Evolutionary conservation across 257 asterid genomes (phyloP).

Genomic region (Solanum corneliomulleri): DNA sequence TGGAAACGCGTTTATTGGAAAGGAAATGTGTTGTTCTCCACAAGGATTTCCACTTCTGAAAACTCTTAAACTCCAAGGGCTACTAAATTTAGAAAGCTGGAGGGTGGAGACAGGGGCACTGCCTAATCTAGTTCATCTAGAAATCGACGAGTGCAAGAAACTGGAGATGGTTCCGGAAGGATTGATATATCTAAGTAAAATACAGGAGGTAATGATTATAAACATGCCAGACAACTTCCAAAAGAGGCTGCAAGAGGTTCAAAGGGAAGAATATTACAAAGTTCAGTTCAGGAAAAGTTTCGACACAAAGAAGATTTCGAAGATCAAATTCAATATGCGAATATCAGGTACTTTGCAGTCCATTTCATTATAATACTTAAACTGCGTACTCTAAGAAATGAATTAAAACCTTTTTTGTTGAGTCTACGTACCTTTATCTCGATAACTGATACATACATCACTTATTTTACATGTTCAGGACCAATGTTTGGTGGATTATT

Average conservation of each 20-base stretch:
- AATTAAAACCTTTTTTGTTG: not conserved
- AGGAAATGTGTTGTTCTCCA: conserved; percentile 18
- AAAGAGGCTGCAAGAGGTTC: conserved; percentile 23
- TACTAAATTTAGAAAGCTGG: conserved; percentile 27
- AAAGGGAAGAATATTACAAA: conserved; percentile 24
- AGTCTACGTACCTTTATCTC: not conserved
- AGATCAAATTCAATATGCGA: conserved; percentile 7
- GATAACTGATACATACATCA: not conserved
- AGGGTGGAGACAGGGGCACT: conserved; percentile 33
- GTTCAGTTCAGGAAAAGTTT: conserved; percentile 20
- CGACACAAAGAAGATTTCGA: conserved; percentile 1
- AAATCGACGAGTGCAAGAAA: conserved; percentile 27
- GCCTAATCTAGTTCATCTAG: conserved; percentile 24
- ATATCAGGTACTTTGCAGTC: conserved; percentile 12
- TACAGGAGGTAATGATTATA: conserved; percentile 23
- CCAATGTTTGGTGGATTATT: conserved; percentile 22
- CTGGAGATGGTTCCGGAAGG: conserved; percentile 35
- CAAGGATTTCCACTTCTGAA: conserved; percentile 29
- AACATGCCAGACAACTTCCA: conserved; percentile 21
- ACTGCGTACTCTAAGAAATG: not conserved
- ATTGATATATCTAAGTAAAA: conserved; percentile 13
- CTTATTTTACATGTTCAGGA: conserved; percentile 12
- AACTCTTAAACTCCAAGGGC: conserved; percentile 18
- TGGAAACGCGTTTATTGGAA: conserved; percentile 22
- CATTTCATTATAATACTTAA: not conserved